These are phyloP conservation scores for Gamsiella multidivaricata DNA, from an alignment of 192 early-diverging fungal genomes.

Conservation along the genomic window DNA sequence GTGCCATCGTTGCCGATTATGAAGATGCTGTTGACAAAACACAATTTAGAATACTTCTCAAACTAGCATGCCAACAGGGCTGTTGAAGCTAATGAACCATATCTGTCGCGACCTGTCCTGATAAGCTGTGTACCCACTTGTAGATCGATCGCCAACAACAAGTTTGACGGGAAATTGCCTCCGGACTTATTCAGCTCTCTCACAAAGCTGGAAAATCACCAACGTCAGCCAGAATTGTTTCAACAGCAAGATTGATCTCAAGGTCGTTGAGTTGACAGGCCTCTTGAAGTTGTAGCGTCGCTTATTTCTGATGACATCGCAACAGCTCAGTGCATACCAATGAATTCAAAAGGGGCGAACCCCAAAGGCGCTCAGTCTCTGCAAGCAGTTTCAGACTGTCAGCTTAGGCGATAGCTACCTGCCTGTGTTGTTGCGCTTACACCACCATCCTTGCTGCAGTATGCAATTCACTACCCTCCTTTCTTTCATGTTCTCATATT, in stretches of 20 bases:
- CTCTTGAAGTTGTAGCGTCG: conserved; percentile 47
- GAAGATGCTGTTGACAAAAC: too few species aligned
- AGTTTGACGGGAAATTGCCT: conserved; percentile 35
- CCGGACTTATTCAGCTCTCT: conserved; percentile 16
- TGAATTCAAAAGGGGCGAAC: conserved; percentile 19
- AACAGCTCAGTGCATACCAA: conserved; percentile 26
- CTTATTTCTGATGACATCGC: neutral
- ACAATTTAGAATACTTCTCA: too few species aligned
- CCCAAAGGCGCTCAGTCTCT: conserved; percentile 25
- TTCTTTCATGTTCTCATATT: neutral
- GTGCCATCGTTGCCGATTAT: neutral
- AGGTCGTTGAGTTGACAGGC: conserved; percentile 10
- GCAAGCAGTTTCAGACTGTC: conserved; percentile 11
- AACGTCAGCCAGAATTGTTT: conserved; percentile 42
- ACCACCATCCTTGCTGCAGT: too few species aligned
- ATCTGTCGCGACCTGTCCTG: too few species aligned
- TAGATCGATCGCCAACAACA: conserved; percentile 40
- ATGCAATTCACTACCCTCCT: too few species aligned
- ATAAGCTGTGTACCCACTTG: too few species aligned
- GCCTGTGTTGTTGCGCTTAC: too few species aligned
- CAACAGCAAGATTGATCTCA: conserved; percentile 20
- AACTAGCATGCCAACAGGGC: conserved; percentile 1
- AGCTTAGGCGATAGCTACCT: neutral
- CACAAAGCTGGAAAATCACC: conserved; percentile 24
- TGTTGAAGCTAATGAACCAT: conserved; percentile 26